Base-by-base conservation (phyloP, 1,139 yeast species). In the Arxiozyma slooffiae region DNA sequence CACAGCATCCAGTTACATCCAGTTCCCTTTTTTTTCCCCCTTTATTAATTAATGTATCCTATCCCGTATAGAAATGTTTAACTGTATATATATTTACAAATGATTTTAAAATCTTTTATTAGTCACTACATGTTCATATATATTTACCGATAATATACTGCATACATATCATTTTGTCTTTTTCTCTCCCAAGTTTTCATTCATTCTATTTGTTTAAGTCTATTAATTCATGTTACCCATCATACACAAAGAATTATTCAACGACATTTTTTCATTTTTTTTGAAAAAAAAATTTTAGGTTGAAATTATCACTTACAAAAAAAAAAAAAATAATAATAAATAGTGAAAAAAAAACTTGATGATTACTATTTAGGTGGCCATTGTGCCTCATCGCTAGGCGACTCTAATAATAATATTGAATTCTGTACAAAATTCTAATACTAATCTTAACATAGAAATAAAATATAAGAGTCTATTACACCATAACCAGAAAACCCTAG, bases 311-410 rank as follows among this genome's bases (percentile, higher is more conserved):
- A 22, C 24, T 23, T 16, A 30, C 36, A 30, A 30, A 30, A 30
- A 30, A 30, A 30, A n/a, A 30, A 30, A 11, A 30, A 30, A 30
- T 1, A 30, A 14, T 30, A n/a, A n/a, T n/a, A n/a, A n/a, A n/a
- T n/a, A n/a, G n/a, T n/a, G n/a, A n/a, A n/a, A n/a, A n/a, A n/a
- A n/a, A n/a, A n/a, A 30, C 36, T 30, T 30, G 7, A 30, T 14
- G 36, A 30, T 30, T 2, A 7, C 22, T 40, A 16, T 20, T 21
- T 8, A 18, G 23, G 2, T 53, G 51, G 57, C 50, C 60, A 52
- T 52, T 53, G 48, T 58, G 53, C 53, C 60, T 54, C 54, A 54
- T 48, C 52, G 41, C 48, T 20, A 14, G 22, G 4, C 14, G 14
- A 30, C n/a, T 30, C 7, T 14, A 30, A 14, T n/a, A 30, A 14